Base-by-base conservation (phyloP, 495 filamentous ascomycete species). In the Penicillium macrosclerotiorum region DNA sequence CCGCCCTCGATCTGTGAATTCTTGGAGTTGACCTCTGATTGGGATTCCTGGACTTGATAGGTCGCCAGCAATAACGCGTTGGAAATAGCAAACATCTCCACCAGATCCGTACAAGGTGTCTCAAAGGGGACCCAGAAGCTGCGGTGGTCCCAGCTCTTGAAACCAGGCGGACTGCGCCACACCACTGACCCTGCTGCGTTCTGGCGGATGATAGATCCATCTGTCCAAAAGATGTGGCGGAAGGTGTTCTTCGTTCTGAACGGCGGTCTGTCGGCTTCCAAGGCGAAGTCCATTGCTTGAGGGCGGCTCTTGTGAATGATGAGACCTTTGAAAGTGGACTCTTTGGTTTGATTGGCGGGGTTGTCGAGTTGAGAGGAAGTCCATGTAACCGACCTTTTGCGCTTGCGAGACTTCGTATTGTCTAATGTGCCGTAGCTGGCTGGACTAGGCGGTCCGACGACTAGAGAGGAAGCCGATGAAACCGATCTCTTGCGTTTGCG, bases 61-160 rank as follows among this genome's bases (percentile, higher is more conserved):
- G 29, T 16, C 0, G 42, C 32, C 13, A 9, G 17, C 19, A 11
- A 25, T 23, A 45, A 29, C 12, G 32, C 32, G 16, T 45, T 22
- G 5, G 42, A n/a, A 11, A 45, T 45, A 1, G 42, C 32, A 45
- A 45, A 45, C 14, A 45, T 22, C 24, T 45, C 42, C 23, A 37
- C 32, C 12, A 37, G 8, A 1, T 27, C 32, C 2, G 32, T 18
- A 7, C 9, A n/a, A 8, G 18, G 19, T 0, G 13, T 36, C 1
- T 7, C 3, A 11, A 22, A 27, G 42, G 42, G 1, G 25, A 45
- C 19, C 14, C 22, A 22, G 13, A 37, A n/a, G 12, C 33, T 45
- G 19, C 17, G 2, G 20, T 1, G 4, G 5, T 9, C 32, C 32
- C 36, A 8, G 6, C 16, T 23, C 9, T 8, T 12, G 8, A n/a